Base-by-base conservation (phyloP, 352 stramenopile genomes). In the Globisporangium abappressorium region DNA sequence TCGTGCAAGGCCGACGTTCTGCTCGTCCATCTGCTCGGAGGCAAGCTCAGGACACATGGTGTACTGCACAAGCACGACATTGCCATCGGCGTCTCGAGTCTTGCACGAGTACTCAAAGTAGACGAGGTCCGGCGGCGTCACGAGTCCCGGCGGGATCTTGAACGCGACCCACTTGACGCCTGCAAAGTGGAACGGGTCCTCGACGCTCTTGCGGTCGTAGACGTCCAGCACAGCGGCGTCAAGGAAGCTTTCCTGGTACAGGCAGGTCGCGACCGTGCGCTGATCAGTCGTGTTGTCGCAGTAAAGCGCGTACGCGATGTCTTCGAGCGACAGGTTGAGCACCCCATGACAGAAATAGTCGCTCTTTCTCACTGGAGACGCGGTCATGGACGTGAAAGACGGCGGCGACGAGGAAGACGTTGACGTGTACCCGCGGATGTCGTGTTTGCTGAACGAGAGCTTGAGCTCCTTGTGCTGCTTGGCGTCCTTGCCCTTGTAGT, bases 181-280 rank as follows among this genome's bases (percentile, higher is more conserved):
- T 2, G 84, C 75, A 47, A 84, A 89, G 38, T 70, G 76, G 56
- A 81, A 81, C 56, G 77, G 70, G 24, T 86, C 80, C 0, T 78
- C 62, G 5, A 12, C 5, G 2, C 64, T 80, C 22, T 69, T 60
- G 24, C 59, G 62, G 62, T 80, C 70, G 56, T 73, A 57, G 12
- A 75, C 73, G 43, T 86, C 72, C 55, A 89, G 57, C 46, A 89
- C 70, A 15, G 67, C 78, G 28, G 65, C 75, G 57, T 85, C 80
- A 8, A 89, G 61, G 57, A 85, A 84, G 22, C 72, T 41, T n/a
- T 76, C 68, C 56, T 82, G 73, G 57, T 84, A 84, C 65, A 87
- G 62, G 49, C 83, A 73, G 22, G 73, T 75, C 30, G 72, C 66
- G 22, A 65, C 66, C 9, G 70, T 74, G n/a, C 78, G 78, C 54